Percentiles rank a stretch among this genome's conserved stretches.
Conservation (phyloP, 176 grass and related monocot species). For the Bromus sterilis region DNA sequence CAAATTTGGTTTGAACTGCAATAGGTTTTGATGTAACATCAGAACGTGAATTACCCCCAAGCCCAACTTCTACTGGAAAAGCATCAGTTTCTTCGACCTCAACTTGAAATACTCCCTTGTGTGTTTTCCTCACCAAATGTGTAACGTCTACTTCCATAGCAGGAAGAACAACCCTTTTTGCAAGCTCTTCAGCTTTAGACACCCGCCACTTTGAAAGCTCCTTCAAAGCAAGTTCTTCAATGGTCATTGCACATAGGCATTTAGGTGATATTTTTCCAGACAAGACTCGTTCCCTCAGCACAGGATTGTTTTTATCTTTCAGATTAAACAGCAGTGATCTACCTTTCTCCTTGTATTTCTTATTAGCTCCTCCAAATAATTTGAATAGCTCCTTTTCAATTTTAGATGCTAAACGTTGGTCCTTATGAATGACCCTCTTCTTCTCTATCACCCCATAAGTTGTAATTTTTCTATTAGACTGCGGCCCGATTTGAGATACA, state of each 20-base stretch:
- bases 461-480: slow-evolving; percentile 23
- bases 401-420: slow-evolving; percentile 31
- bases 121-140: slow-evolving; percentile 69
- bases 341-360: slow-evolving; percentile 88
- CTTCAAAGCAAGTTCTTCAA: slow-evolving; percentile 76
- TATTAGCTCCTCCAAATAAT: slow-evolving; percentile 69
- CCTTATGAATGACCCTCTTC: slow-evolving; percentile 29
- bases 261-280: slow-evolving; percentile 62
- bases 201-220: slow-evolving; percentile 69
- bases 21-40: slow-evolving; percentile 19
- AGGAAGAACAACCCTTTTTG: slow-evolving; percentile 61
- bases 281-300: slow-evolving; percentile 55
- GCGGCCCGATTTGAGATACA: background rate
- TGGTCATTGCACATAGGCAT: slow-evolving; percentile 63
- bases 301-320: slow-evolving; percentile 70
- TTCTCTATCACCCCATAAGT: slow-evolving; percentile 5
- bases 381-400: slow-evolving; percentile 80
- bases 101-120: slow-evolving; percentile 83
- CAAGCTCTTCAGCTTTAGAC: slow-evolving; percentile 77
- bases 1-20: slow-evolving; percentile 23
- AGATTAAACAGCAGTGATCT: slow-evolving; percentile 78
- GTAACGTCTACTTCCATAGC: slow-evolving; percentile 48
- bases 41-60: slow-evolving; percentile 28
- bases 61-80: slow-evolving; percentile 34
- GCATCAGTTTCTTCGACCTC: slow-evolving; percentile 61